phyloP scores from a whole-genome alignment of 129 eudicot genomes.

The Lonicera japonica region DNA sequence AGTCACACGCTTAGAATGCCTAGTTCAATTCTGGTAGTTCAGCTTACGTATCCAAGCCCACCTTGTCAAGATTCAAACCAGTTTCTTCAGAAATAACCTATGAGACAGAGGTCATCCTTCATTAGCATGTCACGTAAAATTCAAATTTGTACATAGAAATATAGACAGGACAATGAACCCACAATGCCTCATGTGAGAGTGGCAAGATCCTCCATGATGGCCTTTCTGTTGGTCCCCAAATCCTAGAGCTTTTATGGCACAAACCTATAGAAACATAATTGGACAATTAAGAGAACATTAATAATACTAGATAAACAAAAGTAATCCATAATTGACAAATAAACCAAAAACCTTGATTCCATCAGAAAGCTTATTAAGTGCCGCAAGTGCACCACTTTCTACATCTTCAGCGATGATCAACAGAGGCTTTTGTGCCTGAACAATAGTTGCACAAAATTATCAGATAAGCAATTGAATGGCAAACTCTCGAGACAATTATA shows the following conservation, averaged over 20 bases:
- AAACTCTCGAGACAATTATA: background rate
- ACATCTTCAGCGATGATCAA: slow-evolving; percentile 66
- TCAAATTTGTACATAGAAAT: background rate
- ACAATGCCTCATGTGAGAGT: slow-evolving; percentile 76
- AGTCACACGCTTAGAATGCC: background rate
- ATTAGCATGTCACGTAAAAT: background rate
- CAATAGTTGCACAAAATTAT: background rate
- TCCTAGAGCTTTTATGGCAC: slow-evolving; percentile 90
- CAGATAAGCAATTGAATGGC: no score
- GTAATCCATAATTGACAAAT: background rate
- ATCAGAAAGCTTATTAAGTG: slow-evolving; percentile 81
- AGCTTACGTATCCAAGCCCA: slow-evolving; percentile 39
- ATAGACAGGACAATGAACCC: slow-evolving; percentile 4
- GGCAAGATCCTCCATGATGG: slow-evolving; percentile 76
- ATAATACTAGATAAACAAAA: background rate
- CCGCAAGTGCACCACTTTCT: slow-evolving; percentile 82
- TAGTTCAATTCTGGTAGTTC: background rate
- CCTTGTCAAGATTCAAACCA: slow-evolving; percentile 62
- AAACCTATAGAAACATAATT: slow-evolving; percentile 34
- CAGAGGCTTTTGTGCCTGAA: slow-evolving; percentile 73
- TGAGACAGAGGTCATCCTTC: background rate
- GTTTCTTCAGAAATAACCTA: slow-evolving; percentile 74
- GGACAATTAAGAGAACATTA: no score
- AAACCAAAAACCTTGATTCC: slow-evolving; percentile 53
- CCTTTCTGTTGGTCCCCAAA: slow-evolving; percentile 84